Base-by-base conservation (phyloP, 257 asterid species). In the Gentiana macrophylla region DNA sequence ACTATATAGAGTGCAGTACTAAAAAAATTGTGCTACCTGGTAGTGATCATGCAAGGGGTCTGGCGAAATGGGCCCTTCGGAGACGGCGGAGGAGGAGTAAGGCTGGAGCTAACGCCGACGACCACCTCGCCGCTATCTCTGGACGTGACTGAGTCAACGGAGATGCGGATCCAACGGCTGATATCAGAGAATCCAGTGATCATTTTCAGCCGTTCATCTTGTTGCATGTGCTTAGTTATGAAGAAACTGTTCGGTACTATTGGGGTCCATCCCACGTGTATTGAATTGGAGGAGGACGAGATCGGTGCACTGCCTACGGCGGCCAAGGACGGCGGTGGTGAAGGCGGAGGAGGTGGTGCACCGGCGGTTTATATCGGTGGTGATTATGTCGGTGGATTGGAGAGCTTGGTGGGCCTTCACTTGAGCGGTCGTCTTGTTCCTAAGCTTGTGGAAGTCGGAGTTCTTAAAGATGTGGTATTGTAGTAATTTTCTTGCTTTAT, bases 171-270 rank as follows among this genome's bases (percentile, higher is more conserved):
- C 77, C 83, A 75, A 7, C 94, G 98, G 50, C 87, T 86, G 61
- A 74, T 86, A 55, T 58, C 86, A 35, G 98, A 90, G 64, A 86
- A 86, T 38, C 98, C 96, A 5, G 84, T 90, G 59, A 60, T 90
- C 66, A 86, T 90, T 60, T 86, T 90, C 73, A 80, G 80, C 76
- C 91, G 96, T 33, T 64, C 94, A 1, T 66, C 98, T 35, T 90
- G 98, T 65, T 86, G 88, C 94, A 90, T 90, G 96, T 86, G 95
- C 78, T 89, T 86, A 68, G 98, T 77, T 53, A 90, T 90, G 98
- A 84, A 73, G 66, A 65, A 73, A 49, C 79, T 90, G 66, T 84
- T 90, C 37, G 69, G 89, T 46, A 63, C 80, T 61, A 45, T 86
- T 36, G 96, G 98, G 8, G 98, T 84, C 50, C 82, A 80, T 57